phyloP scores from a whole-genome alignment of 495 filamentous ascomycete species.

The Aspergillus kassunensis region DNA sequence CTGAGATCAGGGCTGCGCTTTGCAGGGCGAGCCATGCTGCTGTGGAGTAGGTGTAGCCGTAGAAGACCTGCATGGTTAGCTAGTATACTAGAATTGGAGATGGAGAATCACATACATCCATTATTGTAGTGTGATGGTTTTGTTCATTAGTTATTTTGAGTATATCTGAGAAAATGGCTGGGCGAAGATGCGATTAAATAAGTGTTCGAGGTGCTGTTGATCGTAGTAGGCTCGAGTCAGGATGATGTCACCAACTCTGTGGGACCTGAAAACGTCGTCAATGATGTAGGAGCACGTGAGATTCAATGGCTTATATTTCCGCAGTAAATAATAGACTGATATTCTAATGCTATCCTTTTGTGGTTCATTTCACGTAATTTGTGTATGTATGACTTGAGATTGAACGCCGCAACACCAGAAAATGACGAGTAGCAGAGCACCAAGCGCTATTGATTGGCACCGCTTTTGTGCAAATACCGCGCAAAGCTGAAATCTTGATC shows the following conservation, averaged over 20 bases:
- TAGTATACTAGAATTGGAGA: not conserved
- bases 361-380: not conserved
- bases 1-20: constrained; percentile 57
- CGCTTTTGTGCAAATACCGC: constrained; percentile 41
- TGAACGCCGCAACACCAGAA: constrained; percentile 17
- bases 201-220: too few species aligned
- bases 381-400: not conserved
- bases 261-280: too few species aligned
- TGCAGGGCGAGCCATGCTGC: constrained; percentile 65
- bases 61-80: constrained; percentile 50
- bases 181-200: too few species aligned
- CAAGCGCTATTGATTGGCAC: constrained; percentile 28
- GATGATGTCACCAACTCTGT: not conserved
- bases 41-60: constrained; percentile 62
- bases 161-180: not conserved
- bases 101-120: constrained; percentile 8
- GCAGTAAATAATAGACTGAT: too few species aligned
- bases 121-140: not conserved
- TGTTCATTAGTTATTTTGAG: too few species aligned
- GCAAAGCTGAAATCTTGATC: constrained; percentile 47
- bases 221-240: not conserved
- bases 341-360: too few species aligned
- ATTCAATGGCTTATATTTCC: too few species aligned
- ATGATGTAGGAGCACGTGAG: not conserved
- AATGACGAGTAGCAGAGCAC: constrained; percentile 9